A percentile compares a stretch with the other conserved stretches of the same genome.
Evolutionary conservation across 495 filamentous ascomycete genomes (phyloP).

Genomic region (Glutinoglossum americanum): DNA sequence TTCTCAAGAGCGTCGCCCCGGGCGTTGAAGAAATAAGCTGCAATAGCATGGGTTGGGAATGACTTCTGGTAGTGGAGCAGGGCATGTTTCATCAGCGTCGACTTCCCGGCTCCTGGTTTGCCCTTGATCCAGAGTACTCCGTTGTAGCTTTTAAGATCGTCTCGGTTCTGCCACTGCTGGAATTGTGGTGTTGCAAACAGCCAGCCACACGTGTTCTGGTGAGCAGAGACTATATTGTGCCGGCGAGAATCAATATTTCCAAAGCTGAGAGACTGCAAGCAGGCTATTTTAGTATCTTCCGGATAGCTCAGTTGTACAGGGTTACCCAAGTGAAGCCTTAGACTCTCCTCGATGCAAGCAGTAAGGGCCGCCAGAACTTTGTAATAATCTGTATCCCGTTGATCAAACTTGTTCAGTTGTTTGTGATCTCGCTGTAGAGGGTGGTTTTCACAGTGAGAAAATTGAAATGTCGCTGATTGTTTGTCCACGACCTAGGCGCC

Average conservation of each 20-base stretch:
- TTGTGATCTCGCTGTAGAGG: too few relatives aligned
- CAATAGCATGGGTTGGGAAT: slow-evolving; percentile 8
- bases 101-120: slow-evolving; percentile 34
- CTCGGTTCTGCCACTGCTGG: slow-evolving; percentile 22
- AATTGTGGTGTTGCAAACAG: slow-evolving; percentile 22
- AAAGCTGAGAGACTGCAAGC: slow-evolving; percentile 15
- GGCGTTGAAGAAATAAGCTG: slow-evolving; percentile 32
- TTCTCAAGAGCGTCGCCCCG: slow-evolving; percentile 27
- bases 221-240: slow-evolving; percentile 16
- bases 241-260: slow-evolving; percentile 20
- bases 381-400: too few relatives aligned
- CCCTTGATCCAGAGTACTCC: slow-evolving; percentile 37
- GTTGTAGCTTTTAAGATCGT: slow-evolving; percentile 17
- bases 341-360: too few relatives aligned
- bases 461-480: too few relatives aligned
- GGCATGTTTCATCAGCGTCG: slow-evolving; percentile 28
- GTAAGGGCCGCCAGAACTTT: too few relatives aligned
- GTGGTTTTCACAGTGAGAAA: too few relatives aligned
- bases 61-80: slow-evolving; percentile 9
- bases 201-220: slow-evolving; percentile 28
- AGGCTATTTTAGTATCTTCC: too few relatives aligned
- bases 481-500: too few relatives aligned
- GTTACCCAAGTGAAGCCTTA: too few relatives aligned
- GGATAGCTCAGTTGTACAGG: too few relatives aligned
- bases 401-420: too few relatives aligned